Evolutionary conservation across 208 protist species (phyloP), one percentile per base, ranked within the genome.

Genomic region (Acanthamoeba castellanii): DNA sequence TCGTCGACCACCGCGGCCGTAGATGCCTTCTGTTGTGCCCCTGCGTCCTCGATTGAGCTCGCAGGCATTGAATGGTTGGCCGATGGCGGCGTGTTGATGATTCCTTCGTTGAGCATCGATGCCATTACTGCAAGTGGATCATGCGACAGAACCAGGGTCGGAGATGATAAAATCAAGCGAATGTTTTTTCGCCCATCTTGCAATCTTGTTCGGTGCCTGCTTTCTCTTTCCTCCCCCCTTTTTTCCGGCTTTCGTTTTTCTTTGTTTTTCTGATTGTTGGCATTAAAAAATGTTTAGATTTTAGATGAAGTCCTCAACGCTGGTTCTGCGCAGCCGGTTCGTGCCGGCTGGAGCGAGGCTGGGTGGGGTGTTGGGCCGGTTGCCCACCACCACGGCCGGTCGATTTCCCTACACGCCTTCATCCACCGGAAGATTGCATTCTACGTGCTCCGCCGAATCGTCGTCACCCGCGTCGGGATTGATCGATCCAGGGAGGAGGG

Each of bases 151-250:
- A n/a, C 25, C 25, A 61, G 55, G 70, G n/a, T 78, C 70, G 70
- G 70, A 78, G 70, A 78, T 47, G 70, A 45, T 20, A 66, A 66
- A 66, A 66, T 66, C 70, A 78, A 78, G 18, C 6, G 11, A 78
- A 78, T 78, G 59, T 66, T 66, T 78, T 78, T 78, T 78, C 70
- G n/a, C 34, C 34, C 70, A 78, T 78, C 70, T 78, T 78, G 27
- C 70, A 45, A 78, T 47, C 34, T 45, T 32, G 32, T 25, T 37
- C 45, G 5, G 66, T 34, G 9, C 16, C 70, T 47, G 32, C 30
- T n/a, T 34, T 78, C 70, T 11, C 34, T 66, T 66, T 66, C 25
- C 4, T 78, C 37, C 34, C 34, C 70, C 70, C 25, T 78, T 45
- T 42, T 34, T 78, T 78, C 34, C 70, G 0, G 20, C 32, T 25